Evolutionary conservation across 805 yeast species (phyloP), one percentile per base, ranked within the genome.

Genomic region (Saccharomycopsis fibuligera): DNA sequence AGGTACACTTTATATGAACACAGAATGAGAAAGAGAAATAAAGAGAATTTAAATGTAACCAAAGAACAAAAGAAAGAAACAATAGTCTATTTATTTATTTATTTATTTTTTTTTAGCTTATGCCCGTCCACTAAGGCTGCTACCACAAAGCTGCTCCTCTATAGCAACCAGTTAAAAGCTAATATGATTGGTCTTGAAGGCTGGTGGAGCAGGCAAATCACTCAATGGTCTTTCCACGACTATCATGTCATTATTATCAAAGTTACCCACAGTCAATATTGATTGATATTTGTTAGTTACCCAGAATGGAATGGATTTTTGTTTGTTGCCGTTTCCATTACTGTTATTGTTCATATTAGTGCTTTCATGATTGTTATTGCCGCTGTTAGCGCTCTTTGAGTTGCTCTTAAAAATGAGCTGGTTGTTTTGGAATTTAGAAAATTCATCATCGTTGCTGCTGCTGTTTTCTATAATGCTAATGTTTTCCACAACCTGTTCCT

Each of bases 141-240:
- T n/a, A n/a, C n/a, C n/a, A n/a, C n/a, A n/a, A n/a, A n/a, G n/a
- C n/a, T n/a, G n/a, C n/a, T n/a, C n/a, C n/a, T n/a, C n/a, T n/a
- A n/a, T n/a, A n/a, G n/a, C n/a, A n/a, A n/a, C n/a, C n/a, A n/a
- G n/a, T 29, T 47, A 41, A 30, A 49, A 53, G 22, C 39, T 23
- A 38, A 53, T 53, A 21, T 44, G 44, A 33, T 45, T 47, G 17
- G 54, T 64, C 54, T 78, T 74, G 65, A 83, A 85, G 45, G 91
- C 89, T 19, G 79, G 69, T 47, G 58, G 50, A 16, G 75, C 64
- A 25, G 79, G 73, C 50, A 76, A 66, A 40, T 79, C 73, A 57
- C 73, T 74, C 45, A 75, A 67, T 4, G 93, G 91, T 62, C 89
- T 75, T 63, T 90, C 97, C 35, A 88, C 76, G 25, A 90, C 77